phyloP scores from a whole-genome alignment of 176 grass and related monocot species.

The Eremochloa ophiuroides region DNA sequence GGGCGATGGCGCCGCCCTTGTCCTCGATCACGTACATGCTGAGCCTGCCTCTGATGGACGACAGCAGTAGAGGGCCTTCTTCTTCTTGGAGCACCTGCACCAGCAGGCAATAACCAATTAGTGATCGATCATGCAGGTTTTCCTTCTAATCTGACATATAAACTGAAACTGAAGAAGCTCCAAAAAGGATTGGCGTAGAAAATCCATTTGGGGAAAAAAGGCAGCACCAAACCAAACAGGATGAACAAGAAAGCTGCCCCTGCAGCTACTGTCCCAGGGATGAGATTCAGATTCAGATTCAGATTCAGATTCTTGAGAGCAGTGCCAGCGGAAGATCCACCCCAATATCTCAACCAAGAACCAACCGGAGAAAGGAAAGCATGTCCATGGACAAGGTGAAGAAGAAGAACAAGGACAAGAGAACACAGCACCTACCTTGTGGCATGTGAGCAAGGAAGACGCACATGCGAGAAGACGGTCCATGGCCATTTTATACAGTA shows the following conservation, averaged over 20 bases:
- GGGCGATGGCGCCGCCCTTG: conserved; percentile 69
- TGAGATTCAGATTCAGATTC: conserved; percentile 1
- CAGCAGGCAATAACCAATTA: background rate
- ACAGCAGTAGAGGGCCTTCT: background rate
- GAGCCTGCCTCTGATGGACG: background rate
- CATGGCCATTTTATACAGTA: conserved; percentile 45
- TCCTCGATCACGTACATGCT: conserved; percentile 65
- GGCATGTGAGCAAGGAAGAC: conserved; percentile 6
- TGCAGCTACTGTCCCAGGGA: background rate
- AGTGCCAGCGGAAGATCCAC: background rate
- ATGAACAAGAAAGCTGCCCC: background rate
- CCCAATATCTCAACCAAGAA: background rate
- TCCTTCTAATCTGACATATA: too few species aligned
- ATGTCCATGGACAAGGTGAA: background rate
- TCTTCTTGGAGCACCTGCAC: conserved; percentile 26
- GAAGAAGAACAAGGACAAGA: background rate
- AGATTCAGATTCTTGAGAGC: too few species aligned
- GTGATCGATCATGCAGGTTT: background rate
- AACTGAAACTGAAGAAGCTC: background rate
- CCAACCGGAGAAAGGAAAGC: background rate
- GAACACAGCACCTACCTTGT: conserved; percentile 15
- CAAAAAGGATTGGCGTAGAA: background rate
- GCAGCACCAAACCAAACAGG: background rate
- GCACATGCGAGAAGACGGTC: conserved; percentile 22
- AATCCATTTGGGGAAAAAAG: background rate